Evolutionary conservation across 176 grass and related monocot genomes (phyloP), one percentile per base, ranked within the genome.

Genomic region (Puccinellia tenuiflora): DNA sequence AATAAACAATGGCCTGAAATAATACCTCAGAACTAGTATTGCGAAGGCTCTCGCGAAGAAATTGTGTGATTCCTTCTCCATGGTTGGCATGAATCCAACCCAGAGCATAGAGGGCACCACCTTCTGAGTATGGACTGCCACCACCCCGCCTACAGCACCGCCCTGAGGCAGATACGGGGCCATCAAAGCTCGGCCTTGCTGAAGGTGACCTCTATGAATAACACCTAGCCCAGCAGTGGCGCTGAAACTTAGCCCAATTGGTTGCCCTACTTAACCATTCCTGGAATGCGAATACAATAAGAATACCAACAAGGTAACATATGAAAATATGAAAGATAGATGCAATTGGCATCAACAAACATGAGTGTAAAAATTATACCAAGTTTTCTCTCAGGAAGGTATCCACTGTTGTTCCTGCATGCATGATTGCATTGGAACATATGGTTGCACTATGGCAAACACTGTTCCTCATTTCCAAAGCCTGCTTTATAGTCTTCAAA

Each of bases 51-150:
- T 96, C 93, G 77, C 91, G 89, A 35, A 99, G 91, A 79, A 99
- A 99, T 81, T 96, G 91, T 72, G 96, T 99, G 75, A 99, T 99
- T 77, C 91, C 97, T 88, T 99, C 97, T 66, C 97, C 97, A 81
- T 99, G 93, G 80, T 99, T 99, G 50, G 93, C 97, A 90, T 99
- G 97, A 91, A 99, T 96, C 73, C 96, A 84, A 61, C 97, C 97
- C 50, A 99, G 76, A 21, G 97, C 97, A 75, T 99, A 99, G 65
- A 99, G 93, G 57, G 97, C 97, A 61, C 97, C 97, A 74, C 97
- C 97, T 91, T 99, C 97, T 50, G 97, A 96, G 79, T 94, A 99
- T 81, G 91, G 93, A 90, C 97, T 96, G 24, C 97, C 97, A 40
- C 87, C n/a, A n/a, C n/a, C n/a, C n/a, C 97, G 47, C 93, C 93